Percentiles rank a stretch among this genome's conserved stretches.
These are phyloP conservation scores for Rubia peregrina DNA, from an alignment of 305 asterid species.

Conservation along the genomic window DNA sequence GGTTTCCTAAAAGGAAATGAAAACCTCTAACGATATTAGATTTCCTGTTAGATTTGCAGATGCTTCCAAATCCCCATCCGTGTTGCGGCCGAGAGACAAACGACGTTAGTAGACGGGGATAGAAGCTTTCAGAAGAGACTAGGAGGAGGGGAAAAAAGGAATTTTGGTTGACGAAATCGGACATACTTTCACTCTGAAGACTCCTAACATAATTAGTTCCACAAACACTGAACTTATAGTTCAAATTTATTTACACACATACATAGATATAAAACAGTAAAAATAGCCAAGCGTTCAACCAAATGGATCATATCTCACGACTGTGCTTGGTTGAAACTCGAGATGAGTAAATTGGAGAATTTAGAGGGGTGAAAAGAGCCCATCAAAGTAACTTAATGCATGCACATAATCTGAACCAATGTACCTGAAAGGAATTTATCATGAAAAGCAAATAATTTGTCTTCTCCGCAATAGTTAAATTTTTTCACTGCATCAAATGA, in stretches of 20 bases:
- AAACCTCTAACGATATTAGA: neutral
- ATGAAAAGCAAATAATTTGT: constrained; percentile 88
- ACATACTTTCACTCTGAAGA: constrained; percentile 2
- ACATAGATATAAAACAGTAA: neutral
- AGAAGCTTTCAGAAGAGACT: constrained; percentile 3
- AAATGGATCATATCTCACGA: neutral
- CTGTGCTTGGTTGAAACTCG: neutral
- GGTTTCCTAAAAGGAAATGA: neutral
- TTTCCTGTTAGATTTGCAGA: neutral
- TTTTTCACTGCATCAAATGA: constrained; percentile 69
- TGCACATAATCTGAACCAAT: constrained; percentile 12
- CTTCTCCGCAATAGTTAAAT: constrained; percentile 79
- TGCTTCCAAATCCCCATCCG: neutral
- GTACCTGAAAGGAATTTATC: constrained; percentile 98
- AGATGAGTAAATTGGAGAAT: neutral
- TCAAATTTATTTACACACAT: neutral
- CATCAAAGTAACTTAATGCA: constrained; percentile 1
- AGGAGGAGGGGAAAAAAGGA: too few species aligned
- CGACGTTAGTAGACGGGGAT: constrained; percentile 11
- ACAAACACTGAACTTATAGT: neutral
- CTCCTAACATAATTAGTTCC: neutral
- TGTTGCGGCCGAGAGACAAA: constrained; percentile 5
- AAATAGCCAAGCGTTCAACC: neutral
- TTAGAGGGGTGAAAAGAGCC: neutral
- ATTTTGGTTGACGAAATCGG: too few species aligned